phyloP scores from a whole-genome alignment of 768 basidiomycete species.

The Suillus ampliporus region DNA sequence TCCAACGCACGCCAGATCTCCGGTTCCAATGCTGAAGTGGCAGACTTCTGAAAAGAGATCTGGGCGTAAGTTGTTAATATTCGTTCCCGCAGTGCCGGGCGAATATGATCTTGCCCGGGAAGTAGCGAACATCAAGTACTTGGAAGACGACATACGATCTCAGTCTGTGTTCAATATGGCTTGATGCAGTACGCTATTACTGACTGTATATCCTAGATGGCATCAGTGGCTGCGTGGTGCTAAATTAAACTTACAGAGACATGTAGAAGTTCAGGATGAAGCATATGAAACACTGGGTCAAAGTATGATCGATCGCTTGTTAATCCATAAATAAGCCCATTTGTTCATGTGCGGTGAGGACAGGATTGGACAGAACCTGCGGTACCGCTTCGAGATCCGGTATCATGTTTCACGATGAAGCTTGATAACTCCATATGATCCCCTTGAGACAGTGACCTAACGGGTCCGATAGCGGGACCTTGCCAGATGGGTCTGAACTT shows the following conservation, averaged over 20 bases:
- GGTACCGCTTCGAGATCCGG: slow-evolving; percentile 56
- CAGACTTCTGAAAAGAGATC: slow-evolving; percentile 54
- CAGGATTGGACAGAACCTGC: slow-evolving; percentile 38
- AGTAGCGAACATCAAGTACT: slow-evolving; percentile 76
- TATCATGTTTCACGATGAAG: slow-evolving; percentile 44
- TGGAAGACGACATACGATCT: slow-evolving; percentile 48
- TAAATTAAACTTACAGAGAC: slow-evolving; percentile 60
- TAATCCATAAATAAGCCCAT: slow-evolving; percentile 57
- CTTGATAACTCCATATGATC: slow-evolving; percentile 76
- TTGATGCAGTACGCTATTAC: slow-evolving; percentile 22
- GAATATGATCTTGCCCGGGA: slow-evolving; percentile 49
- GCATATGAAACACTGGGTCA: slow-evolving; percentile 68
- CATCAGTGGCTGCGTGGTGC: not conserved
- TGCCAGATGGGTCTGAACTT: slow-evolving; percentile 5
- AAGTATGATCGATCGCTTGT: slow-evolving; percentile 63
- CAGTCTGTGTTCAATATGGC: not conserved
- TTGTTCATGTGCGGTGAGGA: slow-evolving; percentile 34
- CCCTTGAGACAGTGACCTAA: slow-evolving; percentile 67
- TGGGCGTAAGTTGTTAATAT: slow-evolving; percentile 21
- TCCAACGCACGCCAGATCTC: slow-evolving; percentile 59
- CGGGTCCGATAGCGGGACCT: slow-evolving; percentile 62
- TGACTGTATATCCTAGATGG: slow-evolving; percentile 58
- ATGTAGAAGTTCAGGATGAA: slow-evolving; percentile 75
- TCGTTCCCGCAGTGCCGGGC: not conserved
- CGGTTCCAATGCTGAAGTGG: slow-evolving; percentile 55